Evolutionary conservation across 768 basidiomycete genomes (phyloP).

Genomic region (Termitomyces sp.): DNA sequence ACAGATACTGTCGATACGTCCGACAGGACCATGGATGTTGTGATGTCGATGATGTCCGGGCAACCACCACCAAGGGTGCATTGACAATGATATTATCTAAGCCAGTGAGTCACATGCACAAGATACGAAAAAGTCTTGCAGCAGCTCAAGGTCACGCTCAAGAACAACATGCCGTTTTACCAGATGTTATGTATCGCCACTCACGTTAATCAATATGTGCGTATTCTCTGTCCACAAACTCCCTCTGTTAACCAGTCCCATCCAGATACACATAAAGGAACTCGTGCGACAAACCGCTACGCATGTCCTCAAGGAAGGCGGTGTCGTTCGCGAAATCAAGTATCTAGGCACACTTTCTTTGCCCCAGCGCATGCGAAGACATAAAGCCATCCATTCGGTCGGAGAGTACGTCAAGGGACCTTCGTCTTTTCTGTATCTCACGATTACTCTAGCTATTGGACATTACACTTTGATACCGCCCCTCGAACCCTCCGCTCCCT

Average conservation of each 20-base stretch:
- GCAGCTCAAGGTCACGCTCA: not conserved
- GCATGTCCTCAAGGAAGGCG: slow-evolving; percentile 69
- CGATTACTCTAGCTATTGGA: slow-evolving; percentile 65
- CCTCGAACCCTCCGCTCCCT: slow-evolving; percentile 62
- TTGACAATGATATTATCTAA: not conserved
- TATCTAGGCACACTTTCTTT: slow-evolving; percentile 70
- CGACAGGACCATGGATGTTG: not conserved
- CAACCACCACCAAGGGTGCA: not conserved
- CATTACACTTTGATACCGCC: slow-evolving; percentile 84
- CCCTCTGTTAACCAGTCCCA: not conserved
- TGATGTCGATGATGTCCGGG: not conserved
- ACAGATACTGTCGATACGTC: not conserved
- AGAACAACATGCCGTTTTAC: slow-evolving; percentile 72
- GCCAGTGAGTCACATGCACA: not conserved
- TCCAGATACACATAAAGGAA: slow-evolving; percentile 66
- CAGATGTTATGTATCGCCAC: slow-evolving; percentile 80
- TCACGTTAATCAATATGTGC: slow-evolving; percentile 69
- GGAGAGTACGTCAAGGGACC: slow-evolving; percentile 69
- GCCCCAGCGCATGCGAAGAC: slow-evolving; percentile 68
- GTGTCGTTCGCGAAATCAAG: slow-evolving; percentile 75
- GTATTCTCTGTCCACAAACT: slow-evolving; percentile 17
- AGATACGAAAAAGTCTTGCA: not conserved
- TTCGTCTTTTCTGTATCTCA: not conserved
- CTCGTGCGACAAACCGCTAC: slow-evolving; percentile 67
- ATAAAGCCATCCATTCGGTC: slow-evolving; percentile 45